Percentiles rank a stretch among this genome's conserved stretches.
phyloP scores from a whole-genome alignment of 2,329 filamentous ascomycete genomes.

The Metarhizium sp. region DNA sequence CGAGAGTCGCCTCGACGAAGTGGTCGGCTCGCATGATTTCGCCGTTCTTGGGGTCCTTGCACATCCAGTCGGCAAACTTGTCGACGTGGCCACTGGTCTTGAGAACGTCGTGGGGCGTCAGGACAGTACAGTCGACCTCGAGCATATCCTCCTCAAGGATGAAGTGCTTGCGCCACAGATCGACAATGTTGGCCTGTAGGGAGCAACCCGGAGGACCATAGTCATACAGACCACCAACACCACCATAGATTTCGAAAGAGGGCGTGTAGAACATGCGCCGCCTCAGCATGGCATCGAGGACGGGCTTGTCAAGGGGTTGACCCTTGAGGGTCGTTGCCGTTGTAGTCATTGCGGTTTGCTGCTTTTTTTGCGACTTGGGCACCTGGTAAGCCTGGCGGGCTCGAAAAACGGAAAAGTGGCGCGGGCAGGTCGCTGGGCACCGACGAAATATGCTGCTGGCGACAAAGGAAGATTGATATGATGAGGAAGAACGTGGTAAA shows the following conservation, averaged over 20 bases:
- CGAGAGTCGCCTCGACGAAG: constrained; percentile 88
- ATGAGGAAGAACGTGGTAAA: constrained; percentile 6
- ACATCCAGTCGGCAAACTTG: constrained; percentile 99
- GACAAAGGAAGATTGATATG: constrained; percentile 4
- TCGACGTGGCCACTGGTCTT: constrained; percentile 96
- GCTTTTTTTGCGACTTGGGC: constrained; percentile 16
- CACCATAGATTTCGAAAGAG: constrained; percentile 91
- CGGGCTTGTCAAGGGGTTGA: constrained; percentile 74
- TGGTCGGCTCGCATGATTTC: constrained; percentile 96
- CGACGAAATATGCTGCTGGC: constrained; percentile 8
- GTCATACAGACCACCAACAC: constrained; percentile 82
- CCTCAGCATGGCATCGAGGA: constrained; percentile 77
- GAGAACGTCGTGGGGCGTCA: constrained; percentile 87
- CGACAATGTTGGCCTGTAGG: constrained; percentile 79
- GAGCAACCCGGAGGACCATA: constrained; percentile 85
- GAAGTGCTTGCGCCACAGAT: constrained; percentile 88
- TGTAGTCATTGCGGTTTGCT: constrained; percentile 31
- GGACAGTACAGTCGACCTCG: constrained; percentile 85
- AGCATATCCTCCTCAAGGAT: constrained; percentile 90
- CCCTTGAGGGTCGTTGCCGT: constrained; percentile 72
- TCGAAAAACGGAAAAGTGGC: constrained; percentile 20
- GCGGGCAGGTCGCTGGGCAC: constrained; percentile 12
- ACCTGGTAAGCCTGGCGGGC: constrained; percentile 20
- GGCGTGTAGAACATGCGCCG: constrained; percentile 92
- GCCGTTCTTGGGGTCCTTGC: constrained; percentile 94